phyloP scores from a whole-genome alignment of 2,329 filamentous ascomycete species.

The Botryotinia narcissicola region DNA sequence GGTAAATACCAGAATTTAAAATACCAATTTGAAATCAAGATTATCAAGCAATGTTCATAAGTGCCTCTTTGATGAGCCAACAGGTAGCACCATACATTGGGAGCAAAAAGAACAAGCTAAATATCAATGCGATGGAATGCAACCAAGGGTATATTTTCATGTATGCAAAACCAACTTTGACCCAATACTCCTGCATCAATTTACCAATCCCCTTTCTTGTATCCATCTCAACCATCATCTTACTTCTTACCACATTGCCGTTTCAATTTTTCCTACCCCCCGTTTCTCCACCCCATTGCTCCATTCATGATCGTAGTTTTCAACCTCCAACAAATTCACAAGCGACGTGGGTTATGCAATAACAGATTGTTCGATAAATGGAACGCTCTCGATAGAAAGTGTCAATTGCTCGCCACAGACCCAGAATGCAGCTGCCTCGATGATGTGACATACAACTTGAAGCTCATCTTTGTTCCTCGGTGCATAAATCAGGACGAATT shows the following conservation, averaged over 20 bases:
- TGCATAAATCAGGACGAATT: slow-evolving; percentile 82
- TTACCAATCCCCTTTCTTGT: background rate
- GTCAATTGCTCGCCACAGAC: slow-evolving; percentile 39
- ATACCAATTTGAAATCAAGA: background rate
- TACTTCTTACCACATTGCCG: background rate
- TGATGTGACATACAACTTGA: slow-evolving; percentile 63
- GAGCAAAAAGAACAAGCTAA: background rate
- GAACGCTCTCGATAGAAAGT: slow-evolving; percentile 25
- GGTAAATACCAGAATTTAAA: background rate
- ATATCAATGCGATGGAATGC: background rate
- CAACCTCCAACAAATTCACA: background rate
- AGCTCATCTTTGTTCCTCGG: slow-evolving; percentile 69
- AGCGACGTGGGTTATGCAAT: background rate
- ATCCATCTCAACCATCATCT: background rate
- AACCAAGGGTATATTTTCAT: slow-evolving; percentile 10
- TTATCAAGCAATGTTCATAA: background rate
- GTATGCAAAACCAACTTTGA: slow-evolving; percentile 15
- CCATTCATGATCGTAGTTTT: background rate
- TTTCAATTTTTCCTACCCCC: background rate
- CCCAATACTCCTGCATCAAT: slow-evolving; percentile 2
- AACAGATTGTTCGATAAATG: background rate
- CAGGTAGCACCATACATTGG: background rate
- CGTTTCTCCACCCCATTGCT: background rate
- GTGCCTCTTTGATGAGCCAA: background rate
- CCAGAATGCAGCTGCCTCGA: slow-evolving; percentile 74